A percentile compares a stretch with the other conserved stretches of the same genome.
Evolutionary conservation across 108 stramenopile genomes (phyloP).

Genomic region (Ochromonas danica): DNA sequence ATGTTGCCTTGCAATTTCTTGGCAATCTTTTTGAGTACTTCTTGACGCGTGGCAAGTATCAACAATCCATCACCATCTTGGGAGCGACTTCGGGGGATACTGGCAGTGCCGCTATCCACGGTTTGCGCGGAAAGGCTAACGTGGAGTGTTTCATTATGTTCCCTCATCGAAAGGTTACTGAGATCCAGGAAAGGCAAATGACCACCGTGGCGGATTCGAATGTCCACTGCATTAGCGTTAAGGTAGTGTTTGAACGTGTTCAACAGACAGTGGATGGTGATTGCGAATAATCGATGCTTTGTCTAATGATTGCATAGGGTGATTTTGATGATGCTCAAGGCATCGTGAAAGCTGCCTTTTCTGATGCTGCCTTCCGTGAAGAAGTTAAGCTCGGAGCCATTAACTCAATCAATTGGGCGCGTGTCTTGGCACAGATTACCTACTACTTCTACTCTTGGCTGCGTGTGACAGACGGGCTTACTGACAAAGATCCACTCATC

Average conservation of each 20-base stretch:
- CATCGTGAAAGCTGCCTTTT: slow-evolving; percentile 93
- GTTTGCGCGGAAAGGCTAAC: slow-evolving; percentile 92
- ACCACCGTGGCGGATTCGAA: slow-evolving; percentile 88
- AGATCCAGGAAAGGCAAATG: slow-evolving; percentile 98
- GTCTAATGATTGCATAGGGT: slow-evolving; percentile 64
- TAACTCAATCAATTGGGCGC: slow-evolving; percentile 98
- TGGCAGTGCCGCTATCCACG: slow-evolving; percentile 94
- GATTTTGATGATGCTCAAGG: slow-evolving; percentile 97
- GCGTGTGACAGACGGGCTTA: slow-evolving; percentile 72
- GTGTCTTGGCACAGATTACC: slow-evolving; percentile 95
- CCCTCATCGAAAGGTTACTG: slow-evolving; percentile 85
- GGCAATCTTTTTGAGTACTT: slow-evolving; percentile 99
- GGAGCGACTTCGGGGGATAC: slow-evolving; percentile 82
- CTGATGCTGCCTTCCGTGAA: slow-evolving; percentile 78
- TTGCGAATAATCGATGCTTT: neutral
- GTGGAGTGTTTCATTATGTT: slow-evolving; percentile 95
- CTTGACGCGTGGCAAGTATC: slow-evolving; percentile 53
- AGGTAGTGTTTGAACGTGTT: neutral
- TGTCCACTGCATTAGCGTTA: slow-evolving; percentile 80
- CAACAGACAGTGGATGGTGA: neutral
- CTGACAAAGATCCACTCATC: neutral
- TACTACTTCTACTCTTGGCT: slow-evolving; percentile 92
- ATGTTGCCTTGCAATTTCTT: slow-evolving; percentile 97
- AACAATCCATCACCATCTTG: slow-evolving; percentile 32
- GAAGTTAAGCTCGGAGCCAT: slow-evolving; percentile 84